Evolutionary conservation across 2,329 filamentous ascomycete genomes (phyloP), one percentile per base, ranked within the genome.

Genomic region (Pseudopithomyces maydicus): DNA sequence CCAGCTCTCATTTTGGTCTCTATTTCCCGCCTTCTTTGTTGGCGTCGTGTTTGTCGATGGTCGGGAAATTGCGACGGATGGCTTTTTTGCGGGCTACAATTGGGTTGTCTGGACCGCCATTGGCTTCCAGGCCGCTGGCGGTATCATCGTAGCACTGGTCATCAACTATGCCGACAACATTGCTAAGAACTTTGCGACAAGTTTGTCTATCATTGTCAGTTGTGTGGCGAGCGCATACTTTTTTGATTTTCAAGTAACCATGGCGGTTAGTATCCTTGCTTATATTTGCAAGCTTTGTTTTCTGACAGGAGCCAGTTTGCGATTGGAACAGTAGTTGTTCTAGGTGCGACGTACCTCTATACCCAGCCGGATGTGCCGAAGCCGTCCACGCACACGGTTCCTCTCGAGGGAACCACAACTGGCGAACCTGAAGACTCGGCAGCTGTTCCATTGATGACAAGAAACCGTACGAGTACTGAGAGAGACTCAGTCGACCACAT

Each of bases 11-110:
- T 91, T 97, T 71, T 99, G 97, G 79, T 97, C 93, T 1, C 81
- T 98, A 1, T 94, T 97, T 67, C 92, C 94, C 0, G 90, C 93
- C 0, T 81, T 97, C 0, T 87, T 98, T 55, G 83, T 96, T 51
- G 95, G 94, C 1, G 89, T 98, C 6, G 78, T 96, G 2, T 90
- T 91, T 78, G 90, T 92, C 62, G 95, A 99, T 65, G 95, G 94
- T 23, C 86, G 88, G 58, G 88, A 90, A 39, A 92, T 99, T 62
- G 84, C 88, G 23, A 86, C 89, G 74, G 87, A 91, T 60, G 95
- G 95, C 12, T 96, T 98, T 77, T 98, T 99, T 66, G 89, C 90
- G 55, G 95, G 95, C 2, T 99, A 98, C 78, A 97, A 96, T 73
- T 90, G 86, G 82, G 83, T 94, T 19, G 94, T 98, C 2, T 97